Evolutionary conservation across 192 early-diverging fungal species (phyloP).

Genomic region (Glomus cerebriforme): DNA sequence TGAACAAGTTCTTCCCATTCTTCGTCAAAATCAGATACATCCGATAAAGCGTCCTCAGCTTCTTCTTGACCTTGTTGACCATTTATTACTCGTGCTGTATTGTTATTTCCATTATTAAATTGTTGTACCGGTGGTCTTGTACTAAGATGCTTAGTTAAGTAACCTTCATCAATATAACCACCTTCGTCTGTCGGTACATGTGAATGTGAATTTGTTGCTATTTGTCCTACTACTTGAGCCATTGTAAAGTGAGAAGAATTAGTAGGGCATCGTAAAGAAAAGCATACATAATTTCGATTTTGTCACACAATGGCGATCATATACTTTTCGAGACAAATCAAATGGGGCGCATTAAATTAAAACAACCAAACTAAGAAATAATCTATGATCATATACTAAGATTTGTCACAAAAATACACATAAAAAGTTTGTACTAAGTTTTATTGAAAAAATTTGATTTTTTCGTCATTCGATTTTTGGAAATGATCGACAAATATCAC

Average conservation of each 20-base stretch:
- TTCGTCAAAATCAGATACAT: slow-evolving; percentile 3
- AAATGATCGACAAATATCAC: no score
- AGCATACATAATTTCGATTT: no score
- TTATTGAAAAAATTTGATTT: no score
- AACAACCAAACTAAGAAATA: no score
- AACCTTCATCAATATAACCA: slow-evolving; percentile 28
- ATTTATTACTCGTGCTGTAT: background rate
- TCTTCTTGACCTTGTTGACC: background rate
- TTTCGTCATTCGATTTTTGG: no score
- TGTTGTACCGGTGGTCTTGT: background rate
- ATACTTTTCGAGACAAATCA: no score
- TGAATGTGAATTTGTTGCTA: background rate
- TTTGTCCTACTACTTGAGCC: background rate
- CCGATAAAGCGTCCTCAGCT: background rate
- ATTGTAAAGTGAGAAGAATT: background rate
- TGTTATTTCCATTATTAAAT: background rate
- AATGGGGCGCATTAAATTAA: no score
- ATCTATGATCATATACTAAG: no score
- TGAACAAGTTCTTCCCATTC: slow-evolving; percentile 20
- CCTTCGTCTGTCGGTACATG: background rate
- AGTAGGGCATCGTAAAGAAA: background rate
- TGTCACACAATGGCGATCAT: no score
- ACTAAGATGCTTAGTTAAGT: background rate
- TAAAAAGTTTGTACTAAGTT: no score
- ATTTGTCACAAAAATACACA: no score